Conservation (phyloP, 1,284 basidiomycete species). For the Exsudoporus floridanus region DNA sequence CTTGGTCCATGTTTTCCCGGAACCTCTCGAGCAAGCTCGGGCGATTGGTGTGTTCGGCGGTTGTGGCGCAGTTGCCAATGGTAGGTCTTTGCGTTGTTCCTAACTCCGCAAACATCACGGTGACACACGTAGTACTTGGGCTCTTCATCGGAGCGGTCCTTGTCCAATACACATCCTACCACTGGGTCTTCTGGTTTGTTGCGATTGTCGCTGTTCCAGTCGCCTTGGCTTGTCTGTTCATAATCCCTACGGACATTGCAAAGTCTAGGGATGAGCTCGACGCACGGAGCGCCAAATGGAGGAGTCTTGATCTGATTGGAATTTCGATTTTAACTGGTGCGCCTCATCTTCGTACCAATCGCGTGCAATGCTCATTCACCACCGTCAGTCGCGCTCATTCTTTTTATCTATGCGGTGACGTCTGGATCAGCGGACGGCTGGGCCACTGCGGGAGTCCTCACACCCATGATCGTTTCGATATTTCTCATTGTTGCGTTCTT, state of each 20-base stretch:
- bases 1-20: conserved; percentile 46
- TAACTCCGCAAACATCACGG: background rate
- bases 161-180: conserved; percentile 41
- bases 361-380: conserved; percentile 5
- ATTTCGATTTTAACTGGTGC: conserved; percentile 34
- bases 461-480: conserved; percentile 39
- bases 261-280: background rate
- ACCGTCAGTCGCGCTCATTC: conserved; percentile 32
- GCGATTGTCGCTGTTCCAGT: conserved; percentile 41
- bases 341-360: background rate
- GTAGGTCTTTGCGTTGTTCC: conserved; percentile 27
- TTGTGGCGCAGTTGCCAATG: conserved; percentile 44
- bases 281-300: conserved; percentile 14
- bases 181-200: conserved; percentile 49
- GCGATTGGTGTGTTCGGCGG: conserved; percentile 48
- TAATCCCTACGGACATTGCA: conserved; percentile 22
- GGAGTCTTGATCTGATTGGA: conserved; percentile 34
- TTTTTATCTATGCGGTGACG: conserved; percentile 45
- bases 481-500: conserved; percentile 39
- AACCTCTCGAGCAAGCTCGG: conserved; percentile 44
- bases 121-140: conserved; percentile 30
- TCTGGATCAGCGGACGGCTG: conserved; percentile 41
- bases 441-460: conserved; percentile 35
- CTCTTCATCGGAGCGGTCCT: conserved; percentile 37
- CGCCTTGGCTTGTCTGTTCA: conserved; percentile 33